Percentiles rank a stretch among this genome's conserved stretches.
Evolutionary conservation across 2,329 filamentous ascomycete genomes (phyloP).

Genomic region (Cercospora sesami): DNA sequence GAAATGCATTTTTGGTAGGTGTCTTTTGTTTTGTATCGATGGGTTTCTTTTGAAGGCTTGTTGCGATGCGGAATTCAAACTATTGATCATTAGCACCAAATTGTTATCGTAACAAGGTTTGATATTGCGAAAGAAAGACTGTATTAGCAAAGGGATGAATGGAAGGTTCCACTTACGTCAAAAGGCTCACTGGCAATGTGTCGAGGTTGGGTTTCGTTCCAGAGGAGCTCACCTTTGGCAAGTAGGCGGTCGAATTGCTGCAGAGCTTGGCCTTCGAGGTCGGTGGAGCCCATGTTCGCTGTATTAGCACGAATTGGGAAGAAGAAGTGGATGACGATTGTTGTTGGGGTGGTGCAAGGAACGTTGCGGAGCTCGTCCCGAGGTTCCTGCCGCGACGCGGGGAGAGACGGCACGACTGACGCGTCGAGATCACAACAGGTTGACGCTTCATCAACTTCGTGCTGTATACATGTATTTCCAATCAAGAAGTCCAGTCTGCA

Average conservation of each 20-base stretch:
- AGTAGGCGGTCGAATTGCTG: slow-evolving; percentile 19
- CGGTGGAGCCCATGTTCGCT: neutral
- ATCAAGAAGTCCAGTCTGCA: no score
- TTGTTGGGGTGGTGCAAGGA: neutral
- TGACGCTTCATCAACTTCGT: neutral
- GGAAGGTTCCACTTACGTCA: neutral
- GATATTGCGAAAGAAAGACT: neutral
- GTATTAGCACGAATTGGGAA: neutral
- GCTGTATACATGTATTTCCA: no score
- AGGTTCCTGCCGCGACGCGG: neutral
- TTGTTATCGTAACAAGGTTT: neutral
- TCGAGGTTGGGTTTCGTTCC: slow-evolving; percentile 9
- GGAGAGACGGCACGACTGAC: neutral
- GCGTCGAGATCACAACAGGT: neutral
- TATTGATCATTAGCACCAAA: neutral
- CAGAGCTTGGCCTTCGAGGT: slow-evolving; percentile 16
- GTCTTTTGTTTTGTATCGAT: slow-evolving; percentile 15
- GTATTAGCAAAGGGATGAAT: neutral
- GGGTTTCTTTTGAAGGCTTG: slow-evolving; percentile 21
- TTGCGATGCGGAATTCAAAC: slow-evolving; percentile 23
- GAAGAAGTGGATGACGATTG: neutral
- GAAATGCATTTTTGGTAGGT: slow-evolving; percentile 17
- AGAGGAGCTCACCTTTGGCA: slow-evolving; percentile 16
- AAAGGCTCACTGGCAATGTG: slow-evolving; percentile 5
- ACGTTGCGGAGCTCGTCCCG: neutral